Evolutionary conservation across 2,329 filamentous ascomycete species (phyloP), one percentile per base, ranked within the genome.

Genomic region (Chrysoporthe deuterocubensis): DNA sequence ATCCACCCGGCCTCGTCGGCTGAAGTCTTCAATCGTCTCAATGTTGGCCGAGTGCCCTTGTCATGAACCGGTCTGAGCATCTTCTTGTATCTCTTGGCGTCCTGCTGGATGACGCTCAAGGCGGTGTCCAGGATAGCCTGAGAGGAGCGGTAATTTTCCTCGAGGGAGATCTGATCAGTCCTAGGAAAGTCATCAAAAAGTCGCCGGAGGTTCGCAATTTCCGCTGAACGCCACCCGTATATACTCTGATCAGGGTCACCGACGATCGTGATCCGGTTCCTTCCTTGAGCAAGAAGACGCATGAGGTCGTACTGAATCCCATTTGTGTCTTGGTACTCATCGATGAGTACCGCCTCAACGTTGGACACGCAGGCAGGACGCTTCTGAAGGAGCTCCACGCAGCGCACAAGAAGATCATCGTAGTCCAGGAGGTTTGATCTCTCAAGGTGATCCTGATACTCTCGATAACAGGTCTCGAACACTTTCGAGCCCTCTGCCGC

Each of bases 281-380:
- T 84, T 32, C 84, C 81, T 69, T 93, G 89, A 1, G 94, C 93
- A 74, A 99, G 90, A 0, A 97, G 84, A 71, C 87, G 90, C 94
- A 97, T 97, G 54, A 99, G 82, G 73, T 97, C 93, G 74, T 97
- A 98, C 78, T 99, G 95, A 4, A 97, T 90, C 26, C 93, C 87
- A 76, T 98, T 99, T 8, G 95, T 98, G 79, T 99, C 95, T 79
- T 99, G 95, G 71, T 97, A 99, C 76, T 99, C 95, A 76, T 99
- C 95, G 70, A 99, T 96, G 58, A 99, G 84, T 7, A 98, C 94
- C 0, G 93, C 89, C 77, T 97, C 90, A 21, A 99, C 89, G 73
- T 97, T 97, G 16, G 90, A 90, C 3, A 97, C 94, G 74, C 94
- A 97, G 16, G 87, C 83, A 0, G 94, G 93, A 72, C 92, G 87